A percentile compares a stretch with the other conserved stretches of the same genome.
Conservation (phyloP, 441 rosid genomes). For the Jatropha multifida region DNA sequence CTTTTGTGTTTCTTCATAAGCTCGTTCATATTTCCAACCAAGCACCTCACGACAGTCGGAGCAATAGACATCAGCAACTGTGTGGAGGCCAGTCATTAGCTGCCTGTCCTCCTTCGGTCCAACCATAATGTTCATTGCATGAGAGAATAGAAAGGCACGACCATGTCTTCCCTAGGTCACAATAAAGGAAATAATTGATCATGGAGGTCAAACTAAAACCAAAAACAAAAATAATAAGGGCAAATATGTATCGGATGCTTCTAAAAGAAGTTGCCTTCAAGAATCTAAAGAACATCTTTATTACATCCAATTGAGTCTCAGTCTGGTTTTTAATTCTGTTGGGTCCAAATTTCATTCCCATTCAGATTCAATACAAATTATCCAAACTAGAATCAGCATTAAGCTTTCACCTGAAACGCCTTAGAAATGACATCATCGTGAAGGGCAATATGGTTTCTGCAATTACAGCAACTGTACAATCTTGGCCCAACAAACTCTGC, state of each 20-base stretch:
- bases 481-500: slow-evolving; percentile 55
- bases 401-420: slow-evolving; percentile 55
- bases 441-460: slow-evolving; percentile 65
- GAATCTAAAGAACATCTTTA: background rate
- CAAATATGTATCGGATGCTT: slow-evolving; percentile 7
- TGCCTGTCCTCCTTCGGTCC: slow-evolving; percentile 67
- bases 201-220: background rate
- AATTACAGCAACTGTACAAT: slow-evolving; percentile 70
- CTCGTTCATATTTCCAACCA: slow-evolving; percentile 78
- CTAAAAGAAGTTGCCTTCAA: background rate
- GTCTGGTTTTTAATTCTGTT: background rate
- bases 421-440: slow-evolving; percentile 73
- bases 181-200: background rate
- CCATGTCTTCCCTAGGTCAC: slow-evolving; percentile 56
- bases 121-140: slow-evolving; percentile 52
- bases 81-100: slow-evolving; percentile 65
- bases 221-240: background rate
- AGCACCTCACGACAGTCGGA: slow-evolving; percentile 52
- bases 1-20: slow-evolving; percentile 60
- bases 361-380: background rate
- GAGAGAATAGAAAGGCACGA: slow-evolving; percentile 66
- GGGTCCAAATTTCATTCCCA: background rate
- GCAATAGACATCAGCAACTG: slow-evolving; percentile 64
- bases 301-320: background rate
- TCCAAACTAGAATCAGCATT: slow-evolving; percentile 16